These are phyloP conservation scores for Sclerotiophoma versabilis DNA, from an alignment of 2,329 filamentous ascomycete species.

Conservation along the genomic window DNA sequence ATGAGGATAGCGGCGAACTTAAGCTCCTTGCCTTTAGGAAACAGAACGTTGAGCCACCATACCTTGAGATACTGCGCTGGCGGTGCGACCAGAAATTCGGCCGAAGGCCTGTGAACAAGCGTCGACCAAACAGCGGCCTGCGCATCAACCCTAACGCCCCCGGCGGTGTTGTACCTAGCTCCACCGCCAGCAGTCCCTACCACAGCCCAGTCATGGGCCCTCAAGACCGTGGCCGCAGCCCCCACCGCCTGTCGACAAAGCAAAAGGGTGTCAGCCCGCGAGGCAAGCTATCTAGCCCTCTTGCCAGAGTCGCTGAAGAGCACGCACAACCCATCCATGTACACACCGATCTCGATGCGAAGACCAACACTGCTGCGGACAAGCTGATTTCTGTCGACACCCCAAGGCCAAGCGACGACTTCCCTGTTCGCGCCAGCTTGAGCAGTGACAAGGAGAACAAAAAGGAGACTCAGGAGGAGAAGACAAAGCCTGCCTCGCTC, in stretches of 20 bases:
- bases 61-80: slow-evolving; percentile 95
- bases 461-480: slow-evolving; percentile 35
- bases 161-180: slow-evolving; percentile 52
- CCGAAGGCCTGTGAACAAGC: slow-evolving; percentile 56
- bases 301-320: slow-evolving; percentile 79
- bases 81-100: slow-evolving; percentile 95
- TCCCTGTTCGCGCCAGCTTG: slow-evolving; percentile 40
- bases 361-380: slow-evolving; percentile 37
- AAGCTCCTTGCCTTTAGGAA: slow-evolving; percentile 86
- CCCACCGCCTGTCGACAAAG: slow-evolving; percentile 70
- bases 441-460: slow-evolving; percentile 50
- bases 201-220: slow-evolving; percentile 66
- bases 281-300: slow-evolving; percentile 72
- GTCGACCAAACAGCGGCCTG: slow-evolving; percentile 56
- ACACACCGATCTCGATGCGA: slow-evolving; percentile 44
- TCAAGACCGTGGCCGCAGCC: slow-evolving; percentile 70
- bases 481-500: slow-evolving; percentile 29
- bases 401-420: slow-evolving; percentile 50
- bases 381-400: slow-evolving; percentile 55
- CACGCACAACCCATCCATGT: slow-evolving; percentile 49
- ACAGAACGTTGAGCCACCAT: slow-evolving; percentile 86
- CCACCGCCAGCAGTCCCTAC: slow-evolving; percentile 66
- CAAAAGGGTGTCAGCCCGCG: slow-evolving; percentile 68
- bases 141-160: slow-evolving; percentile 62
- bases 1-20: slow-evolving; percentile 89